Base-by-base conservation (phyloP, 805 yeast species). In the Komagataella mondaviorum region DNA sequence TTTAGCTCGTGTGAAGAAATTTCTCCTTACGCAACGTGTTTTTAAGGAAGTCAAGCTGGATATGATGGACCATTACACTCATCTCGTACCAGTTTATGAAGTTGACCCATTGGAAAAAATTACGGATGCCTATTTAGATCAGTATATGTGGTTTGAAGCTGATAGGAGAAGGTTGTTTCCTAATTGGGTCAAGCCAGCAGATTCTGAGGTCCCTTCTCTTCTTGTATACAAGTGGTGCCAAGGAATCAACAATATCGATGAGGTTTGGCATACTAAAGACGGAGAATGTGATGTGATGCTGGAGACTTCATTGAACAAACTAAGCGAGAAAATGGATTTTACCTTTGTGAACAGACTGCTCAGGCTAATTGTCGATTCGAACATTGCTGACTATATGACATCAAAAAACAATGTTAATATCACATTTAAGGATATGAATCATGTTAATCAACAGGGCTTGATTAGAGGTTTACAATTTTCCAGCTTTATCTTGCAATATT, bases 101-200 rank as follows among this genome's bases (percentile, higher is more conserved):
- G 76, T 93, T 14, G 97, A 91, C 61, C 96, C 98, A 0, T 66
- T 89, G 46, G 99, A 93, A 64, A 93, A 90, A 62, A 88, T 93
- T 50, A 89, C 96, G 0, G 99, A 93, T 68, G 96, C 98, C 0
- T 93, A 91, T 57, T 67, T 93, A 45, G 98, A 91, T 60, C 99
- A 93, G 60, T 93, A 91, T 59, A 69, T 93, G 47, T 93, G 98
- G 96, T 91, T 85, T 65, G 98, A 93, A 62, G 91, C 93, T 7
- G 96, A 88, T 51, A 82, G 85, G 62, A 69, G 96, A 53, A 79
- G 82, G 6, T 66, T 93, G 23, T 93, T 93, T 67, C 99, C 99
- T 3, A 84, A 83, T 62, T 93, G 99, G 99, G 76, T 93, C 45
- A 93, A 93, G 62, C 99, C 99, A 6, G 80, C 86, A 57, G 99